Percentiles rank a stretch among this genome's conserved stretches.
Conservation (phyloP, 345 rosid genomes). For the Brassica rapa region DNA sequence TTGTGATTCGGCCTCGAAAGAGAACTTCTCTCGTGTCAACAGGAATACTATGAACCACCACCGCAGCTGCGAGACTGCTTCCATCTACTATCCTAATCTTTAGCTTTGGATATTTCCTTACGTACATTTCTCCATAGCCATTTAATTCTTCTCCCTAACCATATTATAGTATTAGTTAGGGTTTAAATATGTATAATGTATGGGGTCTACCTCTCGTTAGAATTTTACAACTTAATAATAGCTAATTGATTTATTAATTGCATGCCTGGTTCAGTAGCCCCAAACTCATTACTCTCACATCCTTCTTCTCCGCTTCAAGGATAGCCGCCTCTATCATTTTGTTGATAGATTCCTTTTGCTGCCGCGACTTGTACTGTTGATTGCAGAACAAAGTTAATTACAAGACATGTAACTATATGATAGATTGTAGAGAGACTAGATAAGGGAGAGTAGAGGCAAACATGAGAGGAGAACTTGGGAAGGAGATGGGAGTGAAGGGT, state of each 20-base stretch:
- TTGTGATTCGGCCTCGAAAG: not conserved
- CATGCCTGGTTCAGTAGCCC: not conserved
- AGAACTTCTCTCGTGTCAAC: not conserved
- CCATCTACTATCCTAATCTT: not conserved
- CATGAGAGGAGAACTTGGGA: conserved; percentile 43
- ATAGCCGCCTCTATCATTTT: not conserved
- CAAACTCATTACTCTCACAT: not conserved
- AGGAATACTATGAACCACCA: not conserved
- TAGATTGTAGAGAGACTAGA: not conserved
- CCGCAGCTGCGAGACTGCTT: not conserved
- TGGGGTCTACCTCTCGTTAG: not conserved
- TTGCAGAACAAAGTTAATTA: not conserved
- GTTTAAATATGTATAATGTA: not conserved
- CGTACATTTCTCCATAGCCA: not conserved
- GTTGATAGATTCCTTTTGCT: not conserved
- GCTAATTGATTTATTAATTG: not conserved
- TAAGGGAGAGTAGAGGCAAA: not conserved
- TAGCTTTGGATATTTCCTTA: not conserved
- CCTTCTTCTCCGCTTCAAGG: not conserved
- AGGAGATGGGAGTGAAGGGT: conserved; percentile 43
- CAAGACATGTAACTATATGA: not conserved
- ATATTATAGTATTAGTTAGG: not conserved
- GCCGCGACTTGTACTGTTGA: not conserved
- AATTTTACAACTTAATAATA: not conserved
- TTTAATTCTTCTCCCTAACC: not conserved